phyloP scores from a whole-genome alignment of 495 filamentous ascomycete genomes.

The Cairneyella variabilis region DNA sequence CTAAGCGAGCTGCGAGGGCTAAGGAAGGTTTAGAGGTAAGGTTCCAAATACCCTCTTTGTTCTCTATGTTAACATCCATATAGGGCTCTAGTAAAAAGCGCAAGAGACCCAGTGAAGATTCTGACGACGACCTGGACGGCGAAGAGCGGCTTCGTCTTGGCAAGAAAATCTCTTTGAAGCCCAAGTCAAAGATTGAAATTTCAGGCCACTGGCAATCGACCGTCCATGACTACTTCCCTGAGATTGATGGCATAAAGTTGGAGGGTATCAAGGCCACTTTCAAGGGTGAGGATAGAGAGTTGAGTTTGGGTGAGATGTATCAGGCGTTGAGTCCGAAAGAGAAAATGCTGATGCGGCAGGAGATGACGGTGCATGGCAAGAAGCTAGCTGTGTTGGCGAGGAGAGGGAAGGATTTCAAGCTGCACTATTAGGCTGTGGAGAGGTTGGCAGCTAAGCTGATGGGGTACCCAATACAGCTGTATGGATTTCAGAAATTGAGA shows the following conservation, averaged over 20 bases:
- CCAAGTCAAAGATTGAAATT: background rate
- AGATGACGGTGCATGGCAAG: too few relatives aligned
- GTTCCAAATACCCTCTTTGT: background rate
- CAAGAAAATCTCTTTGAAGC: slow-evolving; percentile 7
- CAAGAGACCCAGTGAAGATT: background rate
- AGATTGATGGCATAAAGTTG: background rate
- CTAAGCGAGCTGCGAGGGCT: background rate
- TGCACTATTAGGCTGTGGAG: too few relatives aligned
- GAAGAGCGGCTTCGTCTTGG: slow-evolving; percentile 19
- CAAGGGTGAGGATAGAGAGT: background rate
- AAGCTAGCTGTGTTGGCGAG: too few relatives aligned
- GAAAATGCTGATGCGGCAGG: too few relatives aligned
- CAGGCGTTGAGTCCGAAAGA: too few relatives aligned
- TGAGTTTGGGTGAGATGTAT: too few relatives aligned
- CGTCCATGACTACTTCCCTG: slow-evolving; percentile 12
- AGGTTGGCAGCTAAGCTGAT: too few relatives aligned
- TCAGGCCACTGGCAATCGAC: slow-evolving; percentile 6
- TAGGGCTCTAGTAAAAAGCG: background rate
- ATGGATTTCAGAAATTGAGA: too few relatives aligned
- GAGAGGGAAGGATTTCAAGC: too few relatives aligned
- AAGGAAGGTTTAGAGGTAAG: background rate
- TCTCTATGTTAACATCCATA: background rate
- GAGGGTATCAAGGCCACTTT: background rate
- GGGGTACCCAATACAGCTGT: too few relatives aligned
- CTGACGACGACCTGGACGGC: slow-evolving; percentile 17